These are phyloP conservation scores for Sindora glabra DNA, from an alignment of 306 rosid genomes.

Conservation along the genomic window DNA sequence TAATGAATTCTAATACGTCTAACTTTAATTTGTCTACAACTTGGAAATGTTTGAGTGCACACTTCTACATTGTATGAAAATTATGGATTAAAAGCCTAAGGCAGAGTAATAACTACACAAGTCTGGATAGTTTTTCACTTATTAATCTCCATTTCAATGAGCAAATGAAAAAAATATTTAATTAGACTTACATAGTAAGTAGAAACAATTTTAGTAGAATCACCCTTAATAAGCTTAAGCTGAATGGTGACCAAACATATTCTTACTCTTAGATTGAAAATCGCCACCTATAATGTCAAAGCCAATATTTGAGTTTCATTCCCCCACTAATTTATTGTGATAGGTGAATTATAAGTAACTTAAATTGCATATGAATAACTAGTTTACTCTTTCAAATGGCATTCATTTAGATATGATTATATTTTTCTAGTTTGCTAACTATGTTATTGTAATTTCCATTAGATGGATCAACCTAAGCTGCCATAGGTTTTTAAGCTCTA, in stretches of 20 bases:
- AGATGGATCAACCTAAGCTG: too few species aligned
- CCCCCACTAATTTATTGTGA: too few species aligned
- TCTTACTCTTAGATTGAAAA: conserved; percentile 68
- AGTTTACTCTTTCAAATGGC: too few species aligned
- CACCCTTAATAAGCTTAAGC: conserved; percentile 83
- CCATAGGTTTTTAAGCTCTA: too few species aligned
- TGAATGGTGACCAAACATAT: conserved; percentile 75
- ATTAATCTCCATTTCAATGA: not conserved
- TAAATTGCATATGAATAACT: too few species aligned
- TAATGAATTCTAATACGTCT: conserved; percentile 1
- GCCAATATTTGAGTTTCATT: too few species aligned
- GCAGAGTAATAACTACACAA: not conserved
- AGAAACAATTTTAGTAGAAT: conserved; percentile 92
- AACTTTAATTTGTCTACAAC: conserved; percentile 9
- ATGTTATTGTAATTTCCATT: too few species aligned
- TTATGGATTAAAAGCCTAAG: not conserved
- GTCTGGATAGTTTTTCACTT: not conserved
- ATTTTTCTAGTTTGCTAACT: too few species aligned
- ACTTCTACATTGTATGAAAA: too few species aligned
- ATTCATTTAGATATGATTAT: too few species aligned
- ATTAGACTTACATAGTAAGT: conserved; percentile 70
- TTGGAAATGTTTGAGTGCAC: conserved; percentile 9
- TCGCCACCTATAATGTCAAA: conserved; percentile 69
- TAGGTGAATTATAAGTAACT: too few species aligned
- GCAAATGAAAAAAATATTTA: not conserved